phyloP scores from a whole-genome alignment of 495 filamentous ascomycete genomes.

The Annulohypoxylon stygium region DNA sequence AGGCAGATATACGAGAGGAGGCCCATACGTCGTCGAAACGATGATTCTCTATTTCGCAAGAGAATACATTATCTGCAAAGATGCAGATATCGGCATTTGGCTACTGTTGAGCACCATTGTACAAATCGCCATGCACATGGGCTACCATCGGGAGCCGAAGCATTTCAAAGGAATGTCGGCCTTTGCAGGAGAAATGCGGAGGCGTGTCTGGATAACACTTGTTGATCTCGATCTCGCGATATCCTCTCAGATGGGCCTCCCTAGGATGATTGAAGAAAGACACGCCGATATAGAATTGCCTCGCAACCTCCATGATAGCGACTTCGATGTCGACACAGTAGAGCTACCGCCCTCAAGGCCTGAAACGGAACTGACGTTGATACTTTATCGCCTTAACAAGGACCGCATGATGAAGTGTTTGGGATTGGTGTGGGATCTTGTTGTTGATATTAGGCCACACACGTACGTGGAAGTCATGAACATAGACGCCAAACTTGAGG shows the following conservation, averaged over 20 bases:
- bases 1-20: neutral
- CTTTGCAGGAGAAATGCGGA: neutral
- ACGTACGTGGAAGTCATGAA: neutral
- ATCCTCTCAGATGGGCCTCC: neutral
- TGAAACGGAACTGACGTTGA: neutral
- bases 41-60: neutral
- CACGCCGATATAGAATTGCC: neutral
- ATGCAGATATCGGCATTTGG: constrained; percentile 4
- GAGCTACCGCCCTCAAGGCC: neutral
- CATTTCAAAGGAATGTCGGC: neutral
- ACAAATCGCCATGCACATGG: neutral
- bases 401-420: neutral
- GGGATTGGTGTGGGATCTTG: neutral
- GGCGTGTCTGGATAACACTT: neutral
- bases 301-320: neutral
- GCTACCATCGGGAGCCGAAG: neutral
- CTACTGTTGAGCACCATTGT: neutral
- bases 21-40: neutral
- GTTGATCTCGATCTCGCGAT: neutral
- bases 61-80: neutral
- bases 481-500: neutral
- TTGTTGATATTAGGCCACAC: neutral
- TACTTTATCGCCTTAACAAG: neutral
- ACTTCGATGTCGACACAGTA: neutral
- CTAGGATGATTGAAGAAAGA: neutral